These are phyloP conservation scores for Elsinoe perseae DNA, from an alignment of 2,329 filamentous ascomycete species.

Conservation along the genomic window DNA sequence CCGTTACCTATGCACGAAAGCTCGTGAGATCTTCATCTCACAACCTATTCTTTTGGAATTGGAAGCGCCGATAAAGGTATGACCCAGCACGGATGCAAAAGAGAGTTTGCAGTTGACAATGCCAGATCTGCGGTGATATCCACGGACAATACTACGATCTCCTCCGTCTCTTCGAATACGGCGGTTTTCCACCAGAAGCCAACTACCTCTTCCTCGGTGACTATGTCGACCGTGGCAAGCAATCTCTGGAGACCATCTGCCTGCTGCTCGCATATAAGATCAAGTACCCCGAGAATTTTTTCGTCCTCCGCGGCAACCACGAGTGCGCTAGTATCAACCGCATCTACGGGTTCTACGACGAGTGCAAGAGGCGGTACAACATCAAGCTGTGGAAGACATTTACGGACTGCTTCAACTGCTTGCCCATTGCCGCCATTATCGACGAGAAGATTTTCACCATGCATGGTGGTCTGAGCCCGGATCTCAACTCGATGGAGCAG, in stretches of 20 bases:
- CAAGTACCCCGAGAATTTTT: slow-evolving; percentile 99
- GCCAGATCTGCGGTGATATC: slow-evolving; percentile 95
- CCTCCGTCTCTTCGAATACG: slow-evolving; percentile 93
- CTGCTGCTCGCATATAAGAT: slow-evolving; percentile 97
- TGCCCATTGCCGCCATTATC: slow-evolving; percentile 97
- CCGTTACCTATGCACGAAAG: slow-evolving; percentile 94
- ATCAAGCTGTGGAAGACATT: slow-evolving; percentile 99
- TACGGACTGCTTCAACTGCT: slow-evolving; percentile 98
- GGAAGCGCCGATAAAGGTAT: slow-evolving; percentile 97
- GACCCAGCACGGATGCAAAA: neutral
- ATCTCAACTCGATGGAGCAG: slow-evolving; percentile 99
- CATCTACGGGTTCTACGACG: slow-evolving; percentile 99
- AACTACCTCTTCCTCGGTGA: slow-evolving; percentile 99
- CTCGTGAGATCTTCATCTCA: slow-evolving; percentile 98
- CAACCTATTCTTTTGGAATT: slow-evolving; percentile 96
- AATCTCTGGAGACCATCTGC: slow-evolving; percentile 97
- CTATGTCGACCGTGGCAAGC: slow-evolving; percentile 98
- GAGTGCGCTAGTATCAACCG: slow-evolving; percentile 98
- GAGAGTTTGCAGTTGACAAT: neutral
- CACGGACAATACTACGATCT: slow-evolving; percentile 99
- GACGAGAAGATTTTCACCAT: slow-evolving; percentile 99
- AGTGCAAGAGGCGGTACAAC: slow-evolving; percentile 98
- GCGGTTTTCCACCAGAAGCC: slow-evolving; percentile 93
- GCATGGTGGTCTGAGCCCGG: slow-evolving; percentile 95
- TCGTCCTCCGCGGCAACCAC: slow-evolving; percentile 96